A percentile compares a stretch with the other conserved stretches of the same genome.
Evolutionary conservation across 768 basidiomycete genomes (phyloP).

Genomic region (Sporobolomyces pararoseus): DNA sequence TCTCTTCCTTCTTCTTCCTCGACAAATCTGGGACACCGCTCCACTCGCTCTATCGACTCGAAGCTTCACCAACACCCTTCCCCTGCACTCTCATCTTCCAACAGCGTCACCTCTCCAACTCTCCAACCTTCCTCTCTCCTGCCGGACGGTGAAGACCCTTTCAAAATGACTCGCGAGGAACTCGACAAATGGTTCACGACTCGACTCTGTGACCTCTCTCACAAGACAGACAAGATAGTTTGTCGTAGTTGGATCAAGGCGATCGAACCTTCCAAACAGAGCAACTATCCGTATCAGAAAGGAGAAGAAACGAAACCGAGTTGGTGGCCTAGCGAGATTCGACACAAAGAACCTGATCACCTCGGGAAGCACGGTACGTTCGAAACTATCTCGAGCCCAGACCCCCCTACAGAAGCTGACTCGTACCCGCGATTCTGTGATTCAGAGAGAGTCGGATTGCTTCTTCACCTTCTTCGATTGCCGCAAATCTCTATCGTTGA

Average conservation of each 20-base stretch:
- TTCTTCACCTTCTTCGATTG: constrained; percentile 47
- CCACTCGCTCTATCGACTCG: constrained; percentile 4
- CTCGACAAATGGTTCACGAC: constrained; percentile 47
- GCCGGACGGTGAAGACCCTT: constrained; percentile 8
- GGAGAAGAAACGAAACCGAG: constrained; percentile 50
- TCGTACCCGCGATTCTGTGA: no score
- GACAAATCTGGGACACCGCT: constrained; percentile 5
- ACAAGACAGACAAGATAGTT: constrained; percentile 50
- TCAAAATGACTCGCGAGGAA: constrained; percentile 41
- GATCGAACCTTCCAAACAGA: constrained; percentile 52
- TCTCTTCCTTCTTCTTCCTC: not conserved
- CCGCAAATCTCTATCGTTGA: constrained; percentile 45
- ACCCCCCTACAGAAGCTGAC: no score
- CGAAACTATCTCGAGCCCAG: no score
- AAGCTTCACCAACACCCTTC: constrained; percentile 27
- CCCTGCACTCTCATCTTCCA: constrained; percentile 38
- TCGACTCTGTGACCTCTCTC: constrained; percentile 47
- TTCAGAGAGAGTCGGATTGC: constrained; percentile 50
- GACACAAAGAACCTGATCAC: constrained; percentile 53
- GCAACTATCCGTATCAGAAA: constrained; percentile 51
- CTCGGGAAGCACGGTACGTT: constrained; percentile 50
- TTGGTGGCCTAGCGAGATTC: constrained; percentile 52
- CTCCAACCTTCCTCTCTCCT: constrained; percentile 32
- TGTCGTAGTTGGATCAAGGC: constrained; percentile 53
- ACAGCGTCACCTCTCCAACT: constrained; percentile 30